Evolutionary conservation across 305 asterid species (phyloP), one percentile per base, ranked within the genome.

Genomic region (Vinca major): DNA sequence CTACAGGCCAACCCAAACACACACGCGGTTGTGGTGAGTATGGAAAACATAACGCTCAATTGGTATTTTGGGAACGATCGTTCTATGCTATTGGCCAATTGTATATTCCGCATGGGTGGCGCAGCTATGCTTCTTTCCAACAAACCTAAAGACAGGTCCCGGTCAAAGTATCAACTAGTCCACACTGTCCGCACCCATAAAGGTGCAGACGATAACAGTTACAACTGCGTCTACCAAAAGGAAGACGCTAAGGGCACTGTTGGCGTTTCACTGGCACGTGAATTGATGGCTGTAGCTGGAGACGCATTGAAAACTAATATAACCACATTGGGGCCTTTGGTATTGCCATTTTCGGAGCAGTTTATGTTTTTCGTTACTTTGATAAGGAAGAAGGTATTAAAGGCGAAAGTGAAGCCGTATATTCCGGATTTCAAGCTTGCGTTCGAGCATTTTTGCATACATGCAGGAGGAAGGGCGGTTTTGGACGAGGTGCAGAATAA

Each of bases 371-470:
- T 78, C 1, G 56, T 65, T 1, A 70, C 79, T 3, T 69, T 78
- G 12, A 69, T 71, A 26, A 68, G 37, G 58, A 74, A 33, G 63
- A 78, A 70, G 48, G 40, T 70, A 3, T 58, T 78, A 3, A 78
- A 67, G 67, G 54, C 40, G 5, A 67, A 53, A 36, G 72, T 77
- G 54, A 78, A 67, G 71, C 74, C 81, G 0, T 78, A 78, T 60
- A 67, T 70, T 5, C 81, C 81, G 3, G 81, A 78, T 39, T 78
- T 78, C 76, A 78, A 78, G 79, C 71, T 62, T 17, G 81, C 81
- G 0, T 74, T 78, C 37, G 79, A 78, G 62, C 81, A 78, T 48
- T 78, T 78, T 62, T 78, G 75, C 68, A 73, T 78, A 47, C 81
- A 78, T 33, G 76, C 81, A 0, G 81, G 81, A 1, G 81, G 81